These are phyloP conservation scores for Raffaelea albimanens DNA, from an alignment of 2,329 filamentous ascomycete genomes.

Conservation along the genomic window DNA sequence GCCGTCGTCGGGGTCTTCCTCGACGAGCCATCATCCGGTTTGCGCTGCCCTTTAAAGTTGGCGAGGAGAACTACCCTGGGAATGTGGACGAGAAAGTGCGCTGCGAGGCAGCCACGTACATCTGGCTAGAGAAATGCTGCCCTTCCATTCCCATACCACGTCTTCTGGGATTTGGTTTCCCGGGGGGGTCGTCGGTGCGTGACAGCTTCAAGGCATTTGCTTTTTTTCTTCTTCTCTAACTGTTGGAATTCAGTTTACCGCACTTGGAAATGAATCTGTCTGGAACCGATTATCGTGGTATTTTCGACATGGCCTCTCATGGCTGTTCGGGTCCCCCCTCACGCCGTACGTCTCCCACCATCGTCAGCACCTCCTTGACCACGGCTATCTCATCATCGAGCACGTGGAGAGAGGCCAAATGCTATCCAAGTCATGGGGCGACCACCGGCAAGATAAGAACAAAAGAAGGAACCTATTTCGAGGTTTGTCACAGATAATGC, in stretches of 20 bases:
- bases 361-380: slow-evolving; percentile 7
- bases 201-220: too few species aligned
- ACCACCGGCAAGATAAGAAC: slow-evolving; percentile 11
- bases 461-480: slow-evolving; percentile 19
- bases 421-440: slow-evolving; percentile 18
- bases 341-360: too few species aligned
- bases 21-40: slow-evolving; percentile 1
- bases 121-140: slow-evolving; percentile 27
- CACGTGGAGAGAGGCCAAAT: slow-evolving; percentile 16
- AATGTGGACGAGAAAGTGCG: slow-evolving; percentile 29
- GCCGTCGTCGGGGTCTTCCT: not conserved
- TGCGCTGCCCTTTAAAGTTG: slow-evolving; percentile 22
- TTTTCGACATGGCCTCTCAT: too few species aligned
- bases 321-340: too few species aligned
- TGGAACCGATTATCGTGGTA: not conserved
- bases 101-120: slow-evolving; percentile 27
- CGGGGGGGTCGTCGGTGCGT: not conserved
- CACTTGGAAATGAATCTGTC: not conserved
- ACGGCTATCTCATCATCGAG: slow-evolving; percentile 18
- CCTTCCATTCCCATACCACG: slow-evolving; percentile 24
- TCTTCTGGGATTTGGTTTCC: slow-evolving; percentile 12
- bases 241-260: not conserved
- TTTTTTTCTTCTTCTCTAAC: too few species aligned
- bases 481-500: slow-evolving; percentile 16
- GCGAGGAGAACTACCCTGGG: slow-evolving; percentile 22